Conservation (phyloP, 106 monocot species). For the Xerophyta viscosa region DNA sequence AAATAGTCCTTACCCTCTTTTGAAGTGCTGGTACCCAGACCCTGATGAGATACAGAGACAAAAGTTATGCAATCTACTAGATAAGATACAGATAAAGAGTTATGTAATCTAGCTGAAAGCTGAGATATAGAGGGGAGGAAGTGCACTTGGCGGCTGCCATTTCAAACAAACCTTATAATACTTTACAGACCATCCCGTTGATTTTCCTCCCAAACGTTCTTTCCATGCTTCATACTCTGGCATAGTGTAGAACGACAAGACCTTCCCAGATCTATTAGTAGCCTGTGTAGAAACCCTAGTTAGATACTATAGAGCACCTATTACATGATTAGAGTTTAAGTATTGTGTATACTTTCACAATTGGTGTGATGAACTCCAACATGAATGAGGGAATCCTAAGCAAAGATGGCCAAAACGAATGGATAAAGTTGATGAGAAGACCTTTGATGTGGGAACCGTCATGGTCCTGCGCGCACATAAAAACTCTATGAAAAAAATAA, state of each 20-base stretch:
- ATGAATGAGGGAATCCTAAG: constrained; percentile 78
- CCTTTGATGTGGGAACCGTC: constrained; percentile 99
- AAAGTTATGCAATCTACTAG: neutral
- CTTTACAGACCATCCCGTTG: constrained; percentile 76
- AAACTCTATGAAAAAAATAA: too few relatives aligned
- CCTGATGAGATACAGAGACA: constrained; percentile 24
- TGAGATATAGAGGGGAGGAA: too few relatives aligned
- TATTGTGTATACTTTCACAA: constrained; percentile 62
- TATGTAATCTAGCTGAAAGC: too few relatives aligned
- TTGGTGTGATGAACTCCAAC: constrained; percentile 98
- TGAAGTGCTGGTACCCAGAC: constrained; percentile 89
- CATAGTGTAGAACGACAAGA: constrained; percentile 79
- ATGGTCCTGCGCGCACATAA: constrained; percentile 55
- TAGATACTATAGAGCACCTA: too few relatives aligned
- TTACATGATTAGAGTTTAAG: too few relatives aligned
- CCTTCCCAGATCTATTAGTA: constrained; percentile 38
- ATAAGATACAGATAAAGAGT: too few relatives aligned
- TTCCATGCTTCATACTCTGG: constrained; percentile 98
- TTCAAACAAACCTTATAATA: constrained; percentile 83
- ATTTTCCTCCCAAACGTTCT: constrained; percentile 60
- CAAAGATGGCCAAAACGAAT: constrained; percentile 93
- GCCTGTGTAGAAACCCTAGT: constrained; percentile 72
- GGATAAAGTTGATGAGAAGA: constrained; percentile 89
- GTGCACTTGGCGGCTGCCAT: too few relatives aligned
- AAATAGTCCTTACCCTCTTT: constrained; percentile 93